phyloP scores from a whole-genome alignment of 305 asterid genomes.

The Fraxinus greggii region DNA sequence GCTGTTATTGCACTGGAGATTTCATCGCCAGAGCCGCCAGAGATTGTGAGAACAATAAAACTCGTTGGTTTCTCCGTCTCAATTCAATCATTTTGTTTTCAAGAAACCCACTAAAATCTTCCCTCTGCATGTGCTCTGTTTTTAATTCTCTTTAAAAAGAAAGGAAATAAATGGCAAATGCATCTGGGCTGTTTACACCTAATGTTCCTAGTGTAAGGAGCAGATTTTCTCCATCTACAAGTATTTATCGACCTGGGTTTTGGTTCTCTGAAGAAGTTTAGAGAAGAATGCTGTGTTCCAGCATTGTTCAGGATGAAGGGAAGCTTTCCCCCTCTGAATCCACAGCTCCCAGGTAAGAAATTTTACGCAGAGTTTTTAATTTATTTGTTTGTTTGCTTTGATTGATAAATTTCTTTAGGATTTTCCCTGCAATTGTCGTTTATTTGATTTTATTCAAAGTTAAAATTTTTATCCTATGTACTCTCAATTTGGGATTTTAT shows the following conservation, averaged over 20 bases:
- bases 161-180: conserved; percentile 49
- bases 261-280: conserved; percentile 36
- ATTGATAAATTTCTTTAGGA: background rate
- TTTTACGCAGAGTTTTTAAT: conserved; percentile 10
- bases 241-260: conserved; percentile 52
- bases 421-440: conserved; percentile 7
- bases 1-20: conserved; percentile 4
- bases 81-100: conserved; percentile 15
- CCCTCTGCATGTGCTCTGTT: conserved; percentile 9
- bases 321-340: conserved; percentile 48
- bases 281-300: conserved; percentile 46
- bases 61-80: conserved; percentile 8
- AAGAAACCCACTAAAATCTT: conserved; percentile 1
- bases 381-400: conserved; percentile 7
- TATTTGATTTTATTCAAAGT: background rate
- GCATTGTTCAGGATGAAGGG: conserved; percentile 55
- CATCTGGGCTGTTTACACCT: conserved; percentile 60
- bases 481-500: background rate
- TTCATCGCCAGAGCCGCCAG: conserved; percentile 32
- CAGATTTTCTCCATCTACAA: conserved; percentile 41
- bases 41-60: conserved; percentile 12
- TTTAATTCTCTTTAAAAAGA: background rate
- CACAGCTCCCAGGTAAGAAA: conserved; percentile 43
- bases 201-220: conserved; percentile 36
- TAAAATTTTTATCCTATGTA: background rate